Conservation (phyloP, 371 early-diverging fungal genomes). For the Paraphysoderma sedebokerense region DNA sequence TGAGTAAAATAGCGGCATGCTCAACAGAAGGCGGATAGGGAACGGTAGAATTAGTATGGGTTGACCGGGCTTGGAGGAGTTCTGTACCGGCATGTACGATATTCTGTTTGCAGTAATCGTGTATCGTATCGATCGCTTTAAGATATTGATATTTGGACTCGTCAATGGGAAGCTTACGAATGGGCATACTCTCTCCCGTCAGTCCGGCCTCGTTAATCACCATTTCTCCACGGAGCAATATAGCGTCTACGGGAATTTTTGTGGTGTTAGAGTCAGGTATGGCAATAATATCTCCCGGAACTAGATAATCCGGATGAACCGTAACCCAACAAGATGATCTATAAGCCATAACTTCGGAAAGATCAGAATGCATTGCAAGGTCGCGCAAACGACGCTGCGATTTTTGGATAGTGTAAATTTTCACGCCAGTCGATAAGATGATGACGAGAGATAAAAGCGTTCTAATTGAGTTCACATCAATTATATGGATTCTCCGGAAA, state of each 20-base stretch:
- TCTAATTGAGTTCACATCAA: too few relatives aligned
- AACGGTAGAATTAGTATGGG: neutral
- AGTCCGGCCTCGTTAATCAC: slow-evolving; percentile 66
- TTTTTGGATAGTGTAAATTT: neutral
- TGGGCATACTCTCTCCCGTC: slow-evolving; percentile 74
- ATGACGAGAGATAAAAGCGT: neutral
- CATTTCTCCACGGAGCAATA: slow-evolving; percentile 44
- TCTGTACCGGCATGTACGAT: neutral
- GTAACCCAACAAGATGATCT: neutral
- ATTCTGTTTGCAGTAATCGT: neutral
- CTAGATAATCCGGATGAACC: neutral
- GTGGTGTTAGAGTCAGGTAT: slow-evolving; percentile 14
- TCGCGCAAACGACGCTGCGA: neutral
- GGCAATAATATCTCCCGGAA: neutral
- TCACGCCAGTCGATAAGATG: neutral
- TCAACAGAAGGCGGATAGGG: slow-evolving; percentile 7
- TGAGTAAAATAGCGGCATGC: slow-evolving; percentile 29
- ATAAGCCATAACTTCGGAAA: neutral
- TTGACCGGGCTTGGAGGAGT: neutral
- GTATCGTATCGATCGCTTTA: neutral
- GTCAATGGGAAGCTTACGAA: slow-evolving; percentile 51
- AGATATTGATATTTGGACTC: too few relatives aligned
- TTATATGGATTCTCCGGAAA: too few relatives aligned
- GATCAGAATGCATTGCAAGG: neutral
- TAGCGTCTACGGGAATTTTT: slow-evolving; percentile 24